phyloP scores from a whole-genome alignment of 2,329 filamentous ascomycete species.

The Colletotrichum cordylinicola region DNA sequence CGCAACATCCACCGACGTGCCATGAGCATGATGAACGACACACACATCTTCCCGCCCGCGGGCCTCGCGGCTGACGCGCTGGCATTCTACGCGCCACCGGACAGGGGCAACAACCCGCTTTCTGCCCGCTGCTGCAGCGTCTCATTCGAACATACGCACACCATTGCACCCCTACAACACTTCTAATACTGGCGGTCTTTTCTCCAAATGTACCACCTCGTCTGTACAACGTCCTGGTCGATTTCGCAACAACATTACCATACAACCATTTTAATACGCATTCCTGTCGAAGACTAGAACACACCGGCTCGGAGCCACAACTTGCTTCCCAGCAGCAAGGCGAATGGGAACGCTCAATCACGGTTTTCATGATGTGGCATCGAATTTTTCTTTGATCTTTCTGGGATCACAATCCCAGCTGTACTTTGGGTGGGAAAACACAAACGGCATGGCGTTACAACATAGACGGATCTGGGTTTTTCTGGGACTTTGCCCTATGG shows the following conservation, averaged over 20 bases:
- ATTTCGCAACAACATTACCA: slow-evolving; percentile 22
- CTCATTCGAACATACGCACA: slow-evolving; percentile 10
- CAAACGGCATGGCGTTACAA: slow-evolving; percentile 20
- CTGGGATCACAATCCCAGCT: slow-evolving; percentile 7
- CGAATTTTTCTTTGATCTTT: slow-evolving; percentile 18
- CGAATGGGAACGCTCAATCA: slow-evolving; percentile 18
- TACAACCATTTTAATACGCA: slow-evolving; percentile 38
- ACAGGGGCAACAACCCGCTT: slow-evolving; percentile 16
- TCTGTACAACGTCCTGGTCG: slow-evolving; percentile 18
- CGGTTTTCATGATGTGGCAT: slow-evolving; percentile 25
- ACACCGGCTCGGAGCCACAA: slow-evolving; percentile 40
- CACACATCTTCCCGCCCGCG: not conserved
- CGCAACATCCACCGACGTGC: not conserved
- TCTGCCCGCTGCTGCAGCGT: not conserved
- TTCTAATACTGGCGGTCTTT: slow-evolving; percentile 17
- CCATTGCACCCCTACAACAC: slow-evolving; percentile 2
- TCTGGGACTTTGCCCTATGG: slow-evolving; percentile 4
- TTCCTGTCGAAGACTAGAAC: slow-evolving; percentile 39
- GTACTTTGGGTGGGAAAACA: not conserved
- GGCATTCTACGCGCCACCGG: slow-evolving; percentile 18
- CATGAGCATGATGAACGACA: not conserved
- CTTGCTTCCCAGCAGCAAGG: slow-evolving; percentile 44
- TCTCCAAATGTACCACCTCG: slow-evolving; percentile 13
- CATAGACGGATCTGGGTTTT: slow-evolving; percentile 18
- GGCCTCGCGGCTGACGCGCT: slow-evolving; percentile 22